These are phyloP conservation scores for Penicillium corylophilum DNA, from an alignment of 2,329 filamentous ascomycete species.

Conservation along the genomic window DNA sequence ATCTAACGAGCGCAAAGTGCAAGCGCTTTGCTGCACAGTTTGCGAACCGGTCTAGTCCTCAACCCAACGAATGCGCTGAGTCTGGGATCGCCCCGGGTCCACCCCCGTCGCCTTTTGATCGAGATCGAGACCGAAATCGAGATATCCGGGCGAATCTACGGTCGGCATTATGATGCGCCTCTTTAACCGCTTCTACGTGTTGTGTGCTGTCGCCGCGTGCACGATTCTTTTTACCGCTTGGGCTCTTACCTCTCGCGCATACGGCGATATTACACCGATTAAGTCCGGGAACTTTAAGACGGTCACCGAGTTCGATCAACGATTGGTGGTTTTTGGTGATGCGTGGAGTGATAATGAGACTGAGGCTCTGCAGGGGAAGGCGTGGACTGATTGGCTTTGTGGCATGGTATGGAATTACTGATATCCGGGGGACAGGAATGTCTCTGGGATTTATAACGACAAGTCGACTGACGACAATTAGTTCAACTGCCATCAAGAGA, in stretches of 20 bases:
- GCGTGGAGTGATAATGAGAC: constrained; percentile 40
- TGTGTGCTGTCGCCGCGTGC: constrained; percentile 30
- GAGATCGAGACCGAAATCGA: too few species aligned
- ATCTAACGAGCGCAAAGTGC: too few species aligned
- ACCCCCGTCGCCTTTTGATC: neutral
- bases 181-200: constrained; percentile 32
- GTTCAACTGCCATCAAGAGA: constrained; percentile 37
- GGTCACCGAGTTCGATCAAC: constrained; percentile 23
- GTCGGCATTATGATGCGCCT: constrained; percentile 23
- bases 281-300: constrained; percentile 18
- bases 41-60: neutral
- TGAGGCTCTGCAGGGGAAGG: constrained; percentile 25
- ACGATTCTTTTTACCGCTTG: constrained; percentile 32
- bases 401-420: constrained; percentile 30
- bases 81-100: neutral
- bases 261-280: constrained; percentile 18
- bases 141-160: neutral
- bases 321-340: constrained; percentile 41
- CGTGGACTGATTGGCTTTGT: constrained; percentile 40
- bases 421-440: neutral
- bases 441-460: neutral
- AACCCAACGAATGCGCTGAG: neutral
- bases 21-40: neutral
- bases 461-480: constrained; percentile 8
- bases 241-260: constrained; percentile 26